Base-by-base conservation (phyloP, 1,139 yeast species). In the Debaryomyces sp. region DNA sequence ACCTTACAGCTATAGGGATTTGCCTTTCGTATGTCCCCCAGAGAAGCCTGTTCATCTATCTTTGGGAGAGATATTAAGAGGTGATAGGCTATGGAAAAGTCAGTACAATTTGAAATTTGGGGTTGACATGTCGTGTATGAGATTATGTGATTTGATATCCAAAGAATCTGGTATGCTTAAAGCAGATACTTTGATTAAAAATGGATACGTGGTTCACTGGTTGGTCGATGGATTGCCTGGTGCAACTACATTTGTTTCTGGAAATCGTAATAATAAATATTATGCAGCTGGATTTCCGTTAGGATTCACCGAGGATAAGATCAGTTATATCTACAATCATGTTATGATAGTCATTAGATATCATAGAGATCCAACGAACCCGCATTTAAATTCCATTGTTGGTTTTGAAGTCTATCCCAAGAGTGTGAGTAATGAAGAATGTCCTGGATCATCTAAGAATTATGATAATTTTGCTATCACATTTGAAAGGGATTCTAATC, bases 341-440 rank as follows among this genome's bases (percentile, higher is more conserved):
- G 84, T 87, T 9, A 86, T 87, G 84, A 62, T 91, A 52, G 94
- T 90, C 18, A 76, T 91, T 41, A 77, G 96, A 59, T 88, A 84
- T 66, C 87, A 90, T 55, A 73, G 75, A 26, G 86, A 85, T 29
- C 60, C 56, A 24, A 34, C 50, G 10, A 54, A 56, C 60, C 70
- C 55, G 8, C 77, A 77, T 3, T 64, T 71, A 45, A 72, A 78
- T 55, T 79, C 88, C 2, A 88, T 91, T 57, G 96, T 90, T 21
- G 97, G 96, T 0, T 89, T 90, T 58, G 97, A 91, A 68, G 90
- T 89, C 7, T 90, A 90, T 60, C 97, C 97, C 8, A 86, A 84
- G 64, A 86, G 95, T 49, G 92, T 89, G 12, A 73, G 78, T 43
- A 85, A 83, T 60, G 80, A 70, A 54, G 74, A 75, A 37, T 87